Percentiles rank a stretch among this genome's conserved stretches.
Conservation (phyloP, 768 basidiomycete genomes). For the Podaxis pistillaris region DNA sequence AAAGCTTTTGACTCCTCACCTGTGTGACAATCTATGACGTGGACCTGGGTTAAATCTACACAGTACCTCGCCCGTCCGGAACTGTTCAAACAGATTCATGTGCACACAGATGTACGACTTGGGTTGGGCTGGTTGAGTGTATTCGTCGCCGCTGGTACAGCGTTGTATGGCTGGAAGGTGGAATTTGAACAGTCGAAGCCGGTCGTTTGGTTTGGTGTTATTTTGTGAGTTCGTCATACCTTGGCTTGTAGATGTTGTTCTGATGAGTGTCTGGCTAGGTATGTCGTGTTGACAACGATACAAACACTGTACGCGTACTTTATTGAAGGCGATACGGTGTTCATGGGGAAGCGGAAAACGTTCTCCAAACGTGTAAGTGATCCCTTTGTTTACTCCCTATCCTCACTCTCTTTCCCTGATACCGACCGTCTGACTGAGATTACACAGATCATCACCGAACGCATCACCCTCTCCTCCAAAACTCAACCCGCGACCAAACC, state of each 20-base stretch:
- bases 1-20: background rate
- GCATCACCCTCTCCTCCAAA: conserved; percentile 73
- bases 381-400: conserved; percentile 7
- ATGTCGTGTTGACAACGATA: conserved; percentile 65
- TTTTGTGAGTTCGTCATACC: conserved; percentile 50
- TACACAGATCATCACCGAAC: conserved; percentile 83
- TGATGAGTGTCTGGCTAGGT: conserved; percentile 42
- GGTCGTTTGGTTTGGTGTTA: conserved; percentile 75
- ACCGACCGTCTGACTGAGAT: background rate
- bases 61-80: conserved; percentile 81
- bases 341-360: conserved; percentile 87
- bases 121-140: conserved; percentile 86
- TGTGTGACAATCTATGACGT: background rate
- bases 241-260: conserved; percentile 11
- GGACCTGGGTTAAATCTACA: background rate
- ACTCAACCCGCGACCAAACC: conserved; percentile 54
- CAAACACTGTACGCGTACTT: conserved; percentile 86
- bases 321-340: conserved; percentile 80
- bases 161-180: conserved; percentile 80
- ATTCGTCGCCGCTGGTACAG: conserved; percentile 76
- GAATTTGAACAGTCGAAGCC: conserved; percentile 91
- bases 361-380: conserved; percentile 86
- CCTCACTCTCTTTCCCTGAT: background rate
- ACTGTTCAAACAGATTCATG: conserved; percentile 82
- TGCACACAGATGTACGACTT: conserved; percentile 87